These are phyloP conservation scores for Fraxinus excelsior DNA, from an alignment of 257 asterid species.

Conservation along the genomic window DNA sequence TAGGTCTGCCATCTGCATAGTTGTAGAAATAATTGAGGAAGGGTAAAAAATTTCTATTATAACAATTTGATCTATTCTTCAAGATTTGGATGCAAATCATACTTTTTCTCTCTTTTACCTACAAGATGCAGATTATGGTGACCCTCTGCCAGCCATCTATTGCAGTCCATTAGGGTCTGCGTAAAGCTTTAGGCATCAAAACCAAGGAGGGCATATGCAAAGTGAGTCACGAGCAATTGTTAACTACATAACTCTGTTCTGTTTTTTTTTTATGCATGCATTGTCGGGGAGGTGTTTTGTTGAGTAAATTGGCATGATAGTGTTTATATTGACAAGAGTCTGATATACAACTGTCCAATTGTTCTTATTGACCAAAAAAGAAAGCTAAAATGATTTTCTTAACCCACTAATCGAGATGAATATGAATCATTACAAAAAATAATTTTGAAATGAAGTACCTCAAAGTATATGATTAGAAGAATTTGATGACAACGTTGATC, in stretches of 20 bases:
- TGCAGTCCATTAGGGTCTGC: not conserved
- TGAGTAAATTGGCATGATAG: not conserved
- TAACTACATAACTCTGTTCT: not conserved
- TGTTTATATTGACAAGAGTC: not conserved
- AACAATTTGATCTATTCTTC: not conserved
- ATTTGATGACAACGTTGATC: not conserved
- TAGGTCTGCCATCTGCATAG: not conserved
- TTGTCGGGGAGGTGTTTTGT: not conserved
- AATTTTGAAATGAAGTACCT: constrained; percentile 6
- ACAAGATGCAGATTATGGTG: not conserved
- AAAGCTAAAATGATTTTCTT: constrained; percentile 4
- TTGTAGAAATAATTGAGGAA: constrained; percentile 1
- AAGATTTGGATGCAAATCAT: not conserved
- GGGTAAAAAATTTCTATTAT: not conserved
- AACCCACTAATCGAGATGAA: not conserved
- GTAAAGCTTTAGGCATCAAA: not conserved
- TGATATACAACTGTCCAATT: not conserved
- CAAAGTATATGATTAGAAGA: constrained; percentile 5
- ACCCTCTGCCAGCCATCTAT: not conserved
- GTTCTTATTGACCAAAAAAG: not conserved
- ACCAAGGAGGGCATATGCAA: not conserved
- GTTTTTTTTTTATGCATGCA: not conserved
- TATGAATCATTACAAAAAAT: not conserved
- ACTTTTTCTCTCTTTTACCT: not conserved
- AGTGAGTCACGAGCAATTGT: not conserved